Base-by-base conservation (phyloP, 495 filamentous ascomycete genomes). In the Aspergillus cavernicola region DNA sequence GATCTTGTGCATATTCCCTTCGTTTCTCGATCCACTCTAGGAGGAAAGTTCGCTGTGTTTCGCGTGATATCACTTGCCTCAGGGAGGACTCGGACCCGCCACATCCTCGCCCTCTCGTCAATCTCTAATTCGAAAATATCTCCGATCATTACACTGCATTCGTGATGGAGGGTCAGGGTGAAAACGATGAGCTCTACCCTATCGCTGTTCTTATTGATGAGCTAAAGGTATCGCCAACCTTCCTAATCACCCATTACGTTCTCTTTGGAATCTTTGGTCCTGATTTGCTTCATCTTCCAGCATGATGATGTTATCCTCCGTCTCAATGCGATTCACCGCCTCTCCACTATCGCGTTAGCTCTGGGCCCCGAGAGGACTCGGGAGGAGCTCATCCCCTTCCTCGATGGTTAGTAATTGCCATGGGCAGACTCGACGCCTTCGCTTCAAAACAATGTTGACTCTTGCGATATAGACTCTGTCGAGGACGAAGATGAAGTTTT, bases 131-230 rank as follows among this genome's bases (percentile, higher is more conserved):
- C 50, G 46, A 55, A 41, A 56, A 35, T 50, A 54, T 41, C 50
- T 62, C 57, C 59, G 35, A 55, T 56, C 61, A 51, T 63, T 43
- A 52, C 38, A 58, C 41, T 55, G 63, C 39, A 62, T 62, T 61
- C 71, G 60, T 47, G 53, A 90, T 90, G 86, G 85, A 89, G 64
- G 80, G 78, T 58, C 82, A 84, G 62, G 80, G 78, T 59, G 82
- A 87, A 74, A 95, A 85, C 68, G 92, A 97, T 72, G 95, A 97
- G 83, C 90, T 98, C 57, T 97, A 96, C 72, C 93, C 93, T 64
- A 98, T 98, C 79, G 93, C 93, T 56, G 95, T 98, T 50, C 84
- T 98, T 68, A 98, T 98, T 74, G 93, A 98, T 73, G 93, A 98
- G 83, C 79, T 98, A 63, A 98, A 98, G 89, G 92, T 96, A 75